phyloP scores from a whole-genome alignment of 176 grass and related monocot species.

The Eremochloa ophiuroides region DNA sequence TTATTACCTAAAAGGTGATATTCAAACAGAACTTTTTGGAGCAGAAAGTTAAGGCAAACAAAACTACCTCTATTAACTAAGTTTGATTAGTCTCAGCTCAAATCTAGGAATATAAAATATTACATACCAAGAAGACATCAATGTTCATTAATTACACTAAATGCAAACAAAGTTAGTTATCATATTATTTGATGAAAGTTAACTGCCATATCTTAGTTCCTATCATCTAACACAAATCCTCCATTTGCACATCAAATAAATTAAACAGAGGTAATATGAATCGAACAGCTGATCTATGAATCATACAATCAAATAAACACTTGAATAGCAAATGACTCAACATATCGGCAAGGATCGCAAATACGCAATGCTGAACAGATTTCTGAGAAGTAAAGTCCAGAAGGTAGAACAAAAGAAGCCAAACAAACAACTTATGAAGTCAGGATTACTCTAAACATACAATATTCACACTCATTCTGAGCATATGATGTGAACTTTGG shows the following conservation, averaged over 20 bases:
- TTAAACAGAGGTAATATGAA: background rate
- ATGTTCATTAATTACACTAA: background rate
- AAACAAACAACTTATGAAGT: background rate
- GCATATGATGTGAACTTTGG: background rate
- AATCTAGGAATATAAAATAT: background rate
- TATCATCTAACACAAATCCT: background rate
- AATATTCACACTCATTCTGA: background rate
- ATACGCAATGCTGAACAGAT: background rate
- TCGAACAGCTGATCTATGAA: background rate
- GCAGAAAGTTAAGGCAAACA: background rate
- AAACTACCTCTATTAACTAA: background rate
- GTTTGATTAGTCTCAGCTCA: background rate
- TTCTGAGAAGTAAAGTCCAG: background rate
- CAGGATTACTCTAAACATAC: background rate
- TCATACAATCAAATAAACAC: background rate
- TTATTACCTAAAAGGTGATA: background rate
- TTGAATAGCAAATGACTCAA: background rate
- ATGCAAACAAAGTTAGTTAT: background rate
- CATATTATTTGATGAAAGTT: background rate
- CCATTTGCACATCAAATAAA: background rate
- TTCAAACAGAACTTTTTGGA: background rate
- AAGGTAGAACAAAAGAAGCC: background rate
- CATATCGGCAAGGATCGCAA: background rate
- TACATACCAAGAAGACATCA: background rate
- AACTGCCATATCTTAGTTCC: background rate